Evolutionary conservation across 23 red algal species (phyloP), one percentile per base, ranked within the genome.

Genomic region (Cyanidiococcus yangmingshanensis): DNA sequence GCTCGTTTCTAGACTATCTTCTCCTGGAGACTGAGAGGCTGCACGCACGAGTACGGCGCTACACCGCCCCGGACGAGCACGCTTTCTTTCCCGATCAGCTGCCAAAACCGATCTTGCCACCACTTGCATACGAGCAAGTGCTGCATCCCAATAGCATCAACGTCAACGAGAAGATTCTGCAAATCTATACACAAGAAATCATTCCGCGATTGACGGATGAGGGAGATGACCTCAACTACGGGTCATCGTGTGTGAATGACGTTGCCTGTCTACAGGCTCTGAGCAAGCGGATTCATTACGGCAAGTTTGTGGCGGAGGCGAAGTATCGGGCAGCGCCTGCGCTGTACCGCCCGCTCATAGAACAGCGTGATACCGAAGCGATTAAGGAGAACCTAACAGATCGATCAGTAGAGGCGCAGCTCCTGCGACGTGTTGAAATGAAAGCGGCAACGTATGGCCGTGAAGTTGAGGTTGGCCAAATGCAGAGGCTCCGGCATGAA

Each of bases 261-360:
- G 94, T 91, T 31, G 78, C 94, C 1, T 91, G 87, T 58, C 80
- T 98, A 57, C 94, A 98, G 74, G 94, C 94, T 16, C 40, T 98
- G 59, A 90, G 87, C 21, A 98, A 98, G 74, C 85, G 94, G 41
- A 91, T 98, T 75, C 94, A 98, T 54, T 98, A 98, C 79, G 94
- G 94, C 45, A 98, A 91, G 81, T 98, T 98, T 74, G 87, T 98
- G 37, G 94, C 94, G 0, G 94, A 98, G 79, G 85, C 94, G 7
- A 98, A 98, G 40, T 98, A 87, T 58, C 88, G 85, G 39, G 88
- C 75, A 27, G 67, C 82, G 78, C 84, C 86, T 24, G 38, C 27
- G 32, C 71, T 58, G 50, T 98, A 98, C 80, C 77, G 58, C 31
- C 37, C 80, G 17, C 77, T 90, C 39, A 84, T 90, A 16, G n/a